Evolutionary conservation across 352 stramenopile genomes (phyloP).

Genomic region (Phytopythium delawarense): DNA sequence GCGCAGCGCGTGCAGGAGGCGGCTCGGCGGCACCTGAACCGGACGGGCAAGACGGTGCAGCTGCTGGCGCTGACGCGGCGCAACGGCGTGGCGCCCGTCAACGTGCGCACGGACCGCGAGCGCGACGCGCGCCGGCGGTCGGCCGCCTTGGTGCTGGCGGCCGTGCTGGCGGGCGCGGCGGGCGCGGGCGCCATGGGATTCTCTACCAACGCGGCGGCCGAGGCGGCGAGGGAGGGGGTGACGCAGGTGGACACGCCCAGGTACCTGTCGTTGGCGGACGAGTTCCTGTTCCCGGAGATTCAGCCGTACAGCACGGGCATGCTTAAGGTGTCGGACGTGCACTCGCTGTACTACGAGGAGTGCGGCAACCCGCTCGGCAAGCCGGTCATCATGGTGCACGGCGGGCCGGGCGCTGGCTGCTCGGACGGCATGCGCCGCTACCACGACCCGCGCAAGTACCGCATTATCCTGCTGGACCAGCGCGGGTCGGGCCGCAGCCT

Average conservation of each 20-base stretch:
- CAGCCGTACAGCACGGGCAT: conserved; percentile 80
- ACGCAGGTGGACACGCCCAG: conserved; percentile 12
- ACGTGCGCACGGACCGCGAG: conserved; percentile 17
- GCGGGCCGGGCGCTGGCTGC: conserved; percentile 90
- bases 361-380: conserved; percentile 84
- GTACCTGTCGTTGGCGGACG: conserved; percentile 45
- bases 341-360: conserved; percentile 91
- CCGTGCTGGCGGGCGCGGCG: conserved; percentile 20
- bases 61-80: conserved; percentile 21
- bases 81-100: conserved; percentile 15
- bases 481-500: conserved; percentile 87
- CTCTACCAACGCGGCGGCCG: conserved; percentile 20
- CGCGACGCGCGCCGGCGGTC: conserved; percentile 1
- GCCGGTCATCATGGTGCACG: conserved; percentile 93
- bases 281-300: conserved; percentile 80
- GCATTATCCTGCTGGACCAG: conserved; percentile 94
- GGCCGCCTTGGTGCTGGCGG: conserved; percentile 19
- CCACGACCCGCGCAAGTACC: conserved; percentile 90
- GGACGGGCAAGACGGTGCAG: conserved; percentile 21
- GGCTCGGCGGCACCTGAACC: conserved; percentile 1
- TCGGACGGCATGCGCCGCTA: conserved; percentile 86
- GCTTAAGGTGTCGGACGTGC: conserved; percentile 75
- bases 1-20: not conserved
- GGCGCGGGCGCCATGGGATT: conserved; percentile 14
- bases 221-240: conserved; percentile 6